These are phyloP conservation scores for Phytopythium mirpurense DNA, from an alignment of 352 stramenopile species.

Conservation along the genomic window DNA sequence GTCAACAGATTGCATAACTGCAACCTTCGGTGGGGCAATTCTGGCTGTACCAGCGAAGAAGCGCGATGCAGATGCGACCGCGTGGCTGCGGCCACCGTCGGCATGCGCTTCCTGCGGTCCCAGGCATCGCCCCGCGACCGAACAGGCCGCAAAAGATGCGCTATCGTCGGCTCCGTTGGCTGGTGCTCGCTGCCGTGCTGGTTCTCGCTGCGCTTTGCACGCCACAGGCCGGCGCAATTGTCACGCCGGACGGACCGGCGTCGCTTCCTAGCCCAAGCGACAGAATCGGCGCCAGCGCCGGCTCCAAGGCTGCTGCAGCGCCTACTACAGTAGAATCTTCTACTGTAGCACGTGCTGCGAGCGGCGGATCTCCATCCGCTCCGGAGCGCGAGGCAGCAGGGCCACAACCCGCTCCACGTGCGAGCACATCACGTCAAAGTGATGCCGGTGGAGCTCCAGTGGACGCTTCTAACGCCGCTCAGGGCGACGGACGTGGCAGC, in stretches of 20 bases:
- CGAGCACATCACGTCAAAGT: too few species aligned
- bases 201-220: background rate
- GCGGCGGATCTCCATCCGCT: background rate
- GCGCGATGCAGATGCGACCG: background rate
- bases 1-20: too few species aligned
- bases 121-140: background rate
- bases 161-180: background rate
- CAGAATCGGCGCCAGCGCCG: background rate
- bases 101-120: background rate
- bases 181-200: slow-evolving; percentile 1
- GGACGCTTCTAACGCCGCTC: too few species aligned
- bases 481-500: too few species aligned
- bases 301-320: background rate
- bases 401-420: background rate
- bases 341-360: background rate
- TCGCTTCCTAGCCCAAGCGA: background rate
- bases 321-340: background rate
- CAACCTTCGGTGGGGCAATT: too few species aligned
- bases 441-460: background rate
- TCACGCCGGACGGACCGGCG: slow-evolving; percentile 21
- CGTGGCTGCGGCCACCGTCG: background rate
- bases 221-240: slow-evolving; percentile 10
- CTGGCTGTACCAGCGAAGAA: background rate
- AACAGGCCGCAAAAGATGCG: background rate
- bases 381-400: background rate